Evolutionary conservation across 148 eudicot genomes (phyloP).

Genomic region (Nepenthes mirabilis): DNA sequence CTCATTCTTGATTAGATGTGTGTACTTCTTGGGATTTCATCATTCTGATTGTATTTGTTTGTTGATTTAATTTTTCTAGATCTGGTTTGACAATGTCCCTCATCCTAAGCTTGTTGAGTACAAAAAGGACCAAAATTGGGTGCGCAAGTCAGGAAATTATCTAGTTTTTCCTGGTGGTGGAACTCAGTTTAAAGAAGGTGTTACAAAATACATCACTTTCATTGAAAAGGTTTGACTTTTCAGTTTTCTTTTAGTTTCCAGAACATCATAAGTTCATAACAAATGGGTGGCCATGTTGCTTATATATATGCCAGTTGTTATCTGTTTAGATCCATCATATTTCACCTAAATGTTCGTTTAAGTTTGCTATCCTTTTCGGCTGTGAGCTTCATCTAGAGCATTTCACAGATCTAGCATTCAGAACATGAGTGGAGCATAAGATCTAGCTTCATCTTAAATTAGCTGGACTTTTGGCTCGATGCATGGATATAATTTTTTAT

Average conservation of each 20-base stretch:
- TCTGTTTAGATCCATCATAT: no score
- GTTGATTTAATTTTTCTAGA: slow-evolving; percentile 21
- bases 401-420: no score
- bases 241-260: background rate
- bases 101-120: slow-evolving; percentile 96
- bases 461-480: no score
- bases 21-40: background rate
- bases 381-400: no score
- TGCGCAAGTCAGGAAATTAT: slow-evolving; percentile 63
- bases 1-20: background rate
- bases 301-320: no score
- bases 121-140: slow-evolving; percentile 98
- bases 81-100: slow-evolving; percentile 96
- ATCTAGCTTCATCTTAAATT: no score
- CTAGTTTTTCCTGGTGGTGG: slow-evolving; percentile 96
- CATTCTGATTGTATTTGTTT: slow-evolving; percentile 1
- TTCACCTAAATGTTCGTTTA: background rate
- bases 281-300: background rate
- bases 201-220: slow-evolving; percentile 49
- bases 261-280: background rate
- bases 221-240: slow-evolving; percentile 56
- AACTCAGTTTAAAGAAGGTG: slow-evolving; percentile 93
- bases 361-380: no score
- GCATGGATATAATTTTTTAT: no score
- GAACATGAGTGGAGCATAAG: no score